Conservation (phyloP, 805 yeast genomes). For the Candida suzukii region DNA sequence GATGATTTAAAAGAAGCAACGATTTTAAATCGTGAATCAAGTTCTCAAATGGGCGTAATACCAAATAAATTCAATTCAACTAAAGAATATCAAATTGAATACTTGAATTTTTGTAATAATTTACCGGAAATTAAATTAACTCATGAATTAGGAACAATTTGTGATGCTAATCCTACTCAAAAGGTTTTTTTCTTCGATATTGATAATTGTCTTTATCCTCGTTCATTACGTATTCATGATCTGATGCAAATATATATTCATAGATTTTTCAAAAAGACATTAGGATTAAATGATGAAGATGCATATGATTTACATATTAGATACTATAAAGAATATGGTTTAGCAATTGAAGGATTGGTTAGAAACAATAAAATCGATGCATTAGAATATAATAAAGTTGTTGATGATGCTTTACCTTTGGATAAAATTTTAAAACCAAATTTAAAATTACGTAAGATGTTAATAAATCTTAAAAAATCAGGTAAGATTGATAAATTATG, state of each 20-base stretch:
- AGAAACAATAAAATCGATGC: conserved; percentile 72
- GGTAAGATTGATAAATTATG: conserved; percentile 67
- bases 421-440: conserved; percentile 70
- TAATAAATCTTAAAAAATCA: conserved; percentile 34
- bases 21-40: conserved; percentile 10
- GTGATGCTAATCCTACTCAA: conserved; percentile 16
- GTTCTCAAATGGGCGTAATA: conserved; percentile 6
- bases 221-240: conserved; percentile 72
- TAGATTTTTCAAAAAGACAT: conserved; percentile 61
- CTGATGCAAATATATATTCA: conserved; percentile 85
- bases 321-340: conserved; percentile 83
- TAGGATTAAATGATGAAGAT: conserved; percentile 59
- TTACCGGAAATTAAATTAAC: conserved; percentile 22
- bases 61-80: neutral
- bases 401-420: conserved; percentile 88
- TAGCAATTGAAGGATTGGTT: conserved; percentile 87
- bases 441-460: conserved; percentile 41
- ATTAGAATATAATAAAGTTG: conserved; percentile 76
- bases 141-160: conserved; percentile 21
- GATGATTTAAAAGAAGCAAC: conserved; percentile 12
- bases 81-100: conserved; percentile 3
- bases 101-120: conserved; percentile 7
- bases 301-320: conserved; percentile 65
- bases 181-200: conserved; percentile 76
- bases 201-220: conserved; percentile 82